Base-by-base conservation (phyloP, 2,329 filamentous ascomycete species). In the Aspergillus pseudoglaucus region DNA sequence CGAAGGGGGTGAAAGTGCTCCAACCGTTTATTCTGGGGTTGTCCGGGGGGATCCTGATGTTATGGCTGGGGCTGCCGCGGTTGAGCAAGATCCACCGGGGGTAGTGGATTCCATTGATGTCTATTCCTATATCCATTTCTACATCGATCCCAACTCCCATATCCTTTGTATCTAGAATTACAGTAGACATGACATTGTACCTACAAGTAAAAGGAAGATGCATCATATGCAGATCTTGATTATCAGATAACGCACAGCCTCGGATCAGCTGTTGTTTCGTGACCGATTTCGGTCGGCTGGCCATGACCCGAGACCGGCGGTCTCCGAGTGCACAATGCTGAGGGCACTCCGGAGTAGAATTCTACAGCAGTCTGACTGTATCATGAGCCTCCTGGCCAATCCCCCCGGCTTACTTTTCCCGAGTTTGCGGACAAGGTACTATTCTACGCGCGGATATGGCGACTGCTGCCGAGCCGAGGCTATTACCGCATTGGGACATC, bases 21-120 rank as follows among this genome's bases (percentile, higher is more conserved):
- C 79, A 82, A 65, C 81, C 81, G 3, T 77, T 84, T 60, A 73
- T 80, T 37, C 60, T 83, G 51, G 78, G 72, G 7, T 55, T 82
- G 43, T 62, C 82, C 42, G 76, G 64, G 4, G 71, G 72, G 10
- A 76, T 79, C 46, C 62, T 76, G 52, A 51, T 66, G 5, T 58
- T 81, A 27, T 83, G 80, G 80, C 27, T 69, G 40, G 61, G 59
- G 43, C 48, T 69, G 32, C 66, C 66, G 17, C 49, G 57, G 49
- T 51, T 55, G 17, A 51, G 50, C 6, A 60, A 45, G 30, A n/a
- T 9, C n/a, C 20, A 17, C 15, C 41, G 41, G 41, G 23, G 8
- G 25, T 43, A 42, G 18, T 17, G 17, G 39, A 23, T 12, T 27
- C 25, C 25, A 27, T 9, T 27, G 20, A 27, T 27, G 10, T 27